Conservation (phyloP, 1,284 basidiomycete species). For the Amylostereum chailletii region DNA sequence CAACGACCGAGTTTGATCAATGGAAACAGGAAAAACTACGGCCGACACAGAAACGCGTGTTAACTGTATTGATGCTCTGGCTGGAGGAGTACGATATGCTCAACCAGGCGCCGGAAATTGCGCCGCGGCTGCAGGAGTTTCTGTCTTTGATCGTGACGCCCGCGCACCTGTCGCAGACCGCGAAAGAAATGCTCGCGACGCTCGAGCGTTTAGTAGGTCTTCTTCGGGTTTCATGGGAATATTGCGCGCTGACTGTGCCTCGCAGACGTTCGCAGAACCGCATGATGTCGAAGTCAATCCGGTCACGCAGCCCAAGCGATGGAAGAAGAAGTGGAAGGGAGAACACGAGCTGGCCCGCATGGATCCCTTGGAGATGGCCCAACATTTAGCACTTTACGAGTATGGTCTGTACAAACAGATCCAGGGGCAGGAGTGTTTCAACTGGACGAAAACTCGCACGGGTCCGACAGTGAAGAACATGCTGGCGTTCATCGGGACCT, state of each 20-base stretch:
- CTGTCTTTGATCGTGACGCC: conserved; percentile 35
- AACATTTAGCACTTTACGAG: conserved; percentile 56
- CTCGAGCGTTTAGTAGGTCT: conserved; percentile 47
- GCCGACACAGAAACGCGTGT: conserved; percentile 46
- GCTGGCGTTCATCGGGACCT: conserved; percentile 45
- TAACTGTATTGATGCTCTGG: conserved; percentile 53
- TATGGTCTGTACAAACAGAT: conserved; percentile 50
- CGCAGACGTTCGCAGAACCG: conserved; percentile 12
- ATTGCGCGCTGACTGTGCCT: background rate
- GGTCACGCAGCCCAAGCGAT: conserved; percentile 23
- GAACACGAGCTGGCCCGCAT: conserved; percentile 44
- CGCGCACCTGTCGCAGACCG: conserved; percentile 33
- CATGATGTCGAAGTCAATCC: conserved; percentile 1
- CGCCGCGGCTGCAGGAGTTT: conserved; percentile 47
- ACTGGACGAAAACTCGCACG: conserved; percentile 35
- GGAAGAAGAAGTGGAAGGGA: conserved; percentile 31
- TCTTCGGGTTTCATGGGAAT: background rate
- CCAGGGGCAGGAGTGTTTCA: conserved; percentile 51
- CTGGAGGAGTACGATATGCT: conserved; percentile 49
- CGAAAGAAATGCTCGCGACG: conserved; percentile 40
- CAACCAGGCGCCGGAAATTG: conserved; percentile 56
- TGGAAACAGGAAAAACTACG: conserved; percentile 60
- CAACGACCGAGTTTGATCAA: conserved; percentile 42
- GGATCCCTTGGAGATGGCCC: conserved; percentile 48
- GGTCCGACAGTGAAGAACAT: conserved; percentile 35